Base-by-base conservation (phyloP, 1,284 basidiomycete genomes). In the Cystobasidium sp. region DNA sequence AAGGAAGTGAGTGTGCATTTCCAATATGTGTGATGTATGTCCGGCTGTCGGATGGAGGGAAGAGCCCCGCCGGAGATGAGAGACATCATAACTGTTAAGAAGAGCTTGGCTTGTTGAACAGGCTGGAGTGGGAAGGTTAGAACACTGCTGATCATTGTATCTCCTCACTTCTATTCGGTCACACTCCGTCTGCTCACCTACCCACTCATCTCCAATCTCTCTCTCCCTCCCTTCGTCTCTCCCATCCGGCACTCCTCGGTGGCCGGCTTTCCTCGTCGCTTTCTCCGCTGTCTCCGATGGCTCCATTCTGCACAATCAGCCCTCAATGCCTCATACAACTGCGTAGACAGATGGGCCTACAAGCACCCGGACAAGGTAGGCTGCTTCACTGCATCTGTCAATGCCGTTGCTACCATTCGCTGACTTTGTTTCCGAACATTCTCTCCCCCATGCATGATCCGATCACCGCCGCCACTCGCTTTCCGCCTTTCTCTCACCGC, bases 301-400 rank as follows among this genome's bases (percentile, higher is more conserved):
- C 53, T 56, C 12, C 18, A 31, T 20, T 20, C 18, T 16, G 5
- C 24, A 10, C 22, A 3, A 24, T 1, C 64, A 75, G 79, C 80
- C 69, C 79, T 84, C 76, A 84, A 85, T 74, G 96, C 92, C 1
- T 89, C 93, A 9, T 99, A 99, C 88, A 99, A 99, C 85, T 97
- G 94, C 81, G 92, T 99, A 74, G 97, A 99, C 84, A 89, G 97
- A 77, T 94, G 92, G 91, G 94, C 92, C 47, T 94, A 91, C 85
- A 89, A 90, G 82, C 85, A 94, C 81, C 96, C 96, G 0, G 86
- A 98, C 82, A 94, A 92, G 86, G 92, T 91, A 76, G 74, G 83
- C 75, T 12, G 37, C 37, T 91, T 76, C 74, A 83, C 75, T 9
- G 24, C 37, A 16, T 43, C 64, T 41, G 47, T 66, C 24, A 12